These are phyloP conservation scores for Clavispora phyllophila DNA, from an alignment of 805 yeast species.

Conservation along the genomic window DNA sequence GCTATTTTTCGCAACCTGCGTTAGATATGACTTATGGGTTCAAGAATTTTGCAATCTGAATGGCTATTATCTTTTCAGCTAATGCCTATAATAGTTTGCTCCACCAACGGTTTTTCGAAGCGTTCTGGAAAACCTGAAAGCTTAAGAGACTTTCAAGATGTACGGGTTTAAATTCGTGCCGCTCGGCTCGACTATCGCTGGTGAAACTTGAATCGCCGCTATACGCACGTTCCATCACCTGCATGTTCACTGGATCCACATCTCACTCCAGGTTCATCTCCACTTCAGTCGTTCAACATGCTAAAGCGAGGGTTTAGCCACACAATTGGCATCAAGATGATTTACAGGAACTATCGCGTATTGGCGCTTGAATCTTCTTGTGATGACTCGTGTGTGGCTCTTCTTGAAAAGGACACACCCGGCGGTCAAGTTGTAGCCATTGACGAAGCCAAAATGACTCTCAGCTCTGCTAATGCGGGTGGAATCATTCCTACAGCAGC, in stretches of 20 bases:
- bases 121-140: too few species aligned
- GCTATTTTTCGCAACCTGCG: not conserved
- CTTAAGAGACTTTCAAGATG: not conserved
- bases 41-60: too few species aligned
- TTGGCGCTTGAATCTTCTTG: constrained; percentile 91
- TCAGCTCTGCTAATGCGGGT: constrained; percentile 63
- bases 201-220: not conserved
- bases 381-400: constrained; percentile 89
- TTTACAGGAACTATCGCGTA: constrained; percentile 48
- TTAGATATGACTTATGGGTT: too few species aligned
- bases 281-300: not conserved
- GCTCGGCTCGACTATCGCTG: too few species aligned
- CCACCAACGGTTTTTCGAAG: too few species aligned
- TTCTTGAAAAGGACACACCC: constrained; percentile 47
- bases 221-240: not conserved
- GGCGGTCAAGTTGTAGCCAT: constrained; percentile 43
- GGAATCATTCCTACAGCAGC: constrained; percentile 90
- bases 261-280: not conserved
- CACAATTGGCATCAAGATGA: not conserved
- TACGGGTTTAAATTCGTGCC: not conserved
- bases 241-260: not conserved
- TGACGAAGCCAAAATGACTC: constrained; percentile 58
- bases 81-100: too few species aligned
- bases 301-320: not conserved
- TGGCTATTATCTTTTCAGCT: too few species aligned